Percentiles rank a stretch among this genome's conserved stretches.
These are phyloP conservation scores for Penicillium desertorum DNA, from an alignment of 495 filamentous ascomycete genomes.

Conservation along the genomic window DNA sequence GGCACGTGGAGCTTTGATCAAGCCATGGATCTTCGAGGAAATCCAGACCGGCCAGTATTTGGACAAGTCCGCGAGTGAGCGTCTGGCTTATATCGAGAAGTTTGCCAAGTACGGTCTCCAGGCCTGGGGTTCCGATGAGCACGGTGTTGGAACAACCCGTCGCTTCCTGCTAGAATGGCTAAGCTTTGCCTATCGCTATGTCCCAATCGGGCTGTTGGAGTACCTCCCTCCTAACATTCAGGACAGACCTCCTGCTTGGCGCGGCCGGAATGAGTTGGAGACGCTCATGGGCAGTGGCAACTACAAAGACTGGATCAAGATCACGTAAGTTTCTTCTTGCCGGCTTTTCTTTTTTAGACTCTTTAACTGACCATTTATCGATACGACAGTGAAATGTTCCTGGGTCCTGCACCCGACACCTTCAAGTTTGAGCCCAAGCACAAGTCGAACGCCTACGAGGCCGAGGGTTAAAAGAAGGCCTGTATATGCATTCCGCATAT, in stretches of 20 bases:
- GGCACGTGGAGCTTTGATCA: constrained; percentile 86
- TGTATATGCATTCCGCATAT: not conserved
- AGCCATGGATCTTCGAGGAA: constrained; percentile 98
- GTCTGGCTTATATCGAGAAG: constrained; percentile 79
- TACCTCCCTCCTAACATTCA: constrained; percentile 81
- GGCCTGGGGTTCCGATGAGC: constrained; percentile 91
- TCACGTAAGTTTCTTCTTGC: constrained; percentile 63
- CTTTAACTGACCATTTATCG: constrained; percentile 14
- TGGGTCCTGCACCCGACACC: constrained; percentile 82
- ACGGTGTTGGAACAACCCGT: constrained; percentile 83
- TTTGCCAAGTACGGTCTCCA: constrained; percentile 89
- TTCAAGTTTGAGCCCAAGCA: constrained; percentile 99
- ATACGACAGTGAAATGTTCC: constrained; percentile 82
- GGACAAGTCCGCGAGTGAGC: constrained; percentile 87
- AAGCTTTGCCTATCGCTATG: constrained; percentile 86
- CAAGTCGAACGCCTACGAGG: constrained; percentile 82
- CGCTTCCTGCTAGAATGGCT: constrained; percentile 93
- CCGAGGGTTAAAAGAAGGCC: constrained; percentile 51
- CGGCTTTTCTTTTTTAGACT: not conserved
- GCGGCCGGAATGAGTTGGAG: constrained; percentile 85
- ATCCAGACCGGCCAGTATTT: constrained; percentile 89
- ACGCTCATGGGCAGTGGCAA: constrained; percentile 83
- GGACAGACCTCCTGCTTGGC: constrained; percentile 80
- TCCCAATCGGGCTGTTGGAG: constrained; percentile 86
- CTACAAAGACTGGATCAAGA: constrained; percentile 98